A percentile compares a stretch with the other conserved stretches of the same genome.
These are phyloP conservation scores for Xylaria multiplex DNA, from an alignment of 2,329 filamentous ascomycete genomes.

Conservation along the genomic window DNA sequence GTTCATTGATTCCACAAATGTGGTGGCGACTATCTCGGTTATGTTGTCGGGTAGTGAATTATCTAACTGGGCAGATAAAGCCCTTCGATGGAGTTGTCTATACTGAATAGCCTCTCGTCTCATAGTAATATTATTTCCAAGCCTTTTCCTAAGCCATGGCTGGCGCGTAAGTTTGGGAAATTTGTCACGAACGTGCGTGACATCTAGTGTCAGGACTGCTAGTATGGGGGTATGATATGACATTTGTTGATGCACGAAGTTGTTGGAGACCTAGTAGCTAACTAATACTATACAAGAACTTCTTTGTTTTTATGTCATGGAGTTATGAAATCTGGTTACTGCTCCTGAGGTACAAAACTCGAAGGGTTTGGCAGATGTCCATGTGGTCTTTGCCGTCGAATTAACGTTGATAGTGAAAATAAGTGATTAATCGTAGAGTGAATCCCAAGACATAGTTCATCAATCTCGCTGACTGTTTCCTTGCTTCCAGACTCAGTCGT, in stretches of 20 bases:
- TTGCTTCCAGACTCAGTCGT: neutral
- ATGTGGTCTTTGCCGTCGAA: neutral
- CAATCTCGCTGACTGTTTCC: neutral
- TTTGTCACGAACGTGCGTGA: neutral
- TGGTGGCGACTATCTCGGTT: slow-evolving; percentile 1
- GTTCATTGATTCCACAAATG: neutral
- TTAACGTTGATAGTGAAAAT: slow-evolving; percentile 7
- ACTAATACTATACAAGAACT: no score
- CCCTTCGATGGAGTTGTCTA: slow-evolving; percentile 9
- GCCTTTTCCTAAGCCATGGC: neutral
- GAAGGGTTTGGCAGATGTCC: neutral
- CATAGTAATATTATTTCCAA: slow-evolving; percentile 4
- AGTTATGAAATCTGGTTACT: neutral
- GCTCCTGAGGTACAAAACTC: neutral
- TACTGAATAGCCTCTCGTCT: slow-evolving; percentile 4
- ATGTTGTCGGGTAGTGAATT: neutral
- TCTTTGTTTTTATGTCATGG: no score
- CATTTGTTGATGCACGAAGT: no score
- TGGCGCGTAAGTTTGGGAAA: neutral
- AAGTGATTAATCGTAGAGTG: neutral
- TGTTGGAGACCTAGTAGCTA: no score
- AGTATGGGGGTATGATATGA: no score
- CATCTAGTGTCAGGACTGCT: neutral
- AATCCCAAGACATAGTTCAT: slow-evolving; percentile 6
- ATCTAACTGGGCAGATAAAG: neutral